phyloP scores from a whole-genome alignment of 2,329 filamentous ascomycete genomes.

The Exophiala sp. region DNA sequence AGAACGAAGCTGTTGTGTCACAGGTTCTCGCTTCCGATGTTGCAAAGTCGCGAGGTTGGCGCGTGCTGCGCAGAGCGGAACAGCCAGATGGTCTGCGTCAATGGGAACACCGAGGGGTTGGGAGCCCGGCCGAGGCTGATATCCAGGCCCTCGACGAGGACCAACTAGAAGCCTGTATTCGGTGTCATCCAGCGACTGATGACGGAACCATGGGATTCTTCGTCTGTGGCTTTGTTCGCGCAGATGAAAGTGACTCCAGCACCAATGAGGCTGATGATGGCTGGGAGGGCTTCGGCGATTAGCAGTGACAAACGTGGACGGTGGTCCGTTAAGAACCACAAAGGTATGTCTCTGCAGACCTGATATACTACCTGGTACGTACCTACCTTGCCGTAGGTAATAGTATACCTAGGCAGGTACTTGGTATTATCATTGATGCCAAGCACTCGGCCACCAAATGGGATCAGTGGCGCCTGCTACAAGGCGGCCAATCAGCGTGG shows the following conservation, averaged over 20 bases:
- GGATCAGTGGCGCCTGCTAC: too few species aligned
- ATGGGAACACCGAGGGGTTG: slow-evolving; percentile 64
- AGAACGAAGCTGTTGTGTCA: slow-evolving; percentile 82
- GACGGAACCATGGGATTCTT: slow-evolving; percentile 94
- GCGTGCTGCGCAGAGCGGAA: slow-evolving; percentile 61
- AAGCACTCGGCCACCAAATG: too few species aligned
- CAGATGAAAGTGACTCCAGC: not conserved
- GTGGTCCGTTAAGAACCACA: too few species aligned
- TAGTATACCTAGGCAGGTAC: too few species aligned
- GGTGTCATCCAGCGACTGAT: slow-evolving; percentile 73
- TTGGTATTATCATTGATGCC: too few species aligned
- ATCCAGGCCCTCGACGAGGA: slow-evolving; percentile 37
- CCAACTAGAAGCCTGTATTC: slow-evolving; percentile 64
- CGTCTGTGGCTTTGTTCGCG: slow-evolving; percentile 74
- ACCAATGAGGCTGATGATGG: slow-evolving; percentile 33
- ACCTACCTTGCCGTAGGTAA: too few species aligned
- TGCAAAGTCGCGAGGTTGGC: slow-evolving; percentile 66
- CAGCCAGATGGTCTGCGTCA: slow-evolving; percentile 70
- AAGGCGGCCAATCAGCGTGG: not conserved
- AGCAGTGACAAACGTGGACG: too few species aligned
- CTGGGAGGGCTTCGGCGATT: slow-evolving; percentile 40
- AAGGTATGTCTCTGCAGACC: too few species aligned
- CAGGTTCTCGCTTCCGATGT: slow-evolving; percentile 62
- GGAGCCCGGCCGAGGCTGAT: slow-evolving; percentile 25
- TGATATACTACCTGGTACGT: too few species aligned